A percentile compares a stretch with the other conserved stretches of the same genome.
phyloP scores from a whole-genome alignment of 176 grass and related monocot species.

The Carex myosuroides region DNA sequence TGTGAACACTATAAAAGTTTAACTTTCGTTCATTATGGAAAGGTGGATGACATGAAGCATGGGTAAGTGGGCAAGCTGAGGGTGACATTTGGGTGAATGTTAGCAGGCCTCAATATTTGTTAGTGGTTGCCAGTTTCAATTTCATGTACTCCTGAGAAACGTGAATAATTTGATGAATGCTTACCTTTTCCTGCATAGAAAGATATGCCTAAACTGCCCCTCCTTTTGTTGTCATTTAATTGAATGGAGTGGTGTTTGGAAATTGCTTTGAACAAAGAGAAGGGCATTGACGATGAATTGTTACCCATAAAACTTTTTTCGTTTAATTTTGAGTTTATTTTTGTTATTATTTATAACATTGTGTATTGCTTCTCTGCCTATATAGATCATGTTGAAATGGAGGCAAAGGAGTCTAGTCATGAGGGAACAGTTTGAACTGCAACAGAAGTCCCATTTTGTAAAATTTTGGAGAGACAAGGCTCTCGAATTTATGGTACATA shows the following conservation, averaged over 20 bases:
- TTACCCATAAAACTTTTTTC: neutral
- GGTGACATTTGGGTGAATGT: neutral
- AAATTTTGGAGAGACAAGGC: neutral
- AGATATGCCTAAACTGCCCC: neutral
- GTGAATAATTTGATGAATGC: neutral
- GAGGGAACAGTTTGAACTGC: conserved; percentile 3
- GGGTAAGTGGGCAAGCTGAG: neutral
- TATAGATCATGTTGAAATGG: conserved; percentile 19
- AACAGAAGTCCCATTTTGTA: neutral
- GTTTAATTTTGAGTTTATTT: neutral
- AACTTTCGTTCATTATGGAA: too few species aligned
- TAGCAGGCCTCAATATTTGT: conserved; percentile 1
- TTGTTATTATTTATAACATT: neutral
- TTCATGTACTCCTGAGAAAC: neutral
- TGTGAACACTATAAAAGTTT: too few species aligned
- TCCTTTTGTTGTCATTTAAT: neutral
- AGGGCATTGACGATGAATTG: neutral
- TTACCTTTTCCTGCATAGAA: neutral
- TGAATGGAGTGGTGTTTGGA: neutral
- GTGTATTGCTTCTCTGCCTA: neutral
- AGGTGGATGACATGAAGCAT: neutral
- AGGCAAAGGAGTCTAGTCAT: conserved; percentile 4
- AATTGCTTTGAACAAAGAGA: neutral
- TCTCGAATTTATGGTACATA: neutral
- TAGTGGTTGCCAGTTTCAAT: neutral